These are phyloP conservation scores for Rhizophlyctis rosea DNA, from an alignment of 192 early-diverging fungal genomes.

Conservation along the genomic window DNA sequence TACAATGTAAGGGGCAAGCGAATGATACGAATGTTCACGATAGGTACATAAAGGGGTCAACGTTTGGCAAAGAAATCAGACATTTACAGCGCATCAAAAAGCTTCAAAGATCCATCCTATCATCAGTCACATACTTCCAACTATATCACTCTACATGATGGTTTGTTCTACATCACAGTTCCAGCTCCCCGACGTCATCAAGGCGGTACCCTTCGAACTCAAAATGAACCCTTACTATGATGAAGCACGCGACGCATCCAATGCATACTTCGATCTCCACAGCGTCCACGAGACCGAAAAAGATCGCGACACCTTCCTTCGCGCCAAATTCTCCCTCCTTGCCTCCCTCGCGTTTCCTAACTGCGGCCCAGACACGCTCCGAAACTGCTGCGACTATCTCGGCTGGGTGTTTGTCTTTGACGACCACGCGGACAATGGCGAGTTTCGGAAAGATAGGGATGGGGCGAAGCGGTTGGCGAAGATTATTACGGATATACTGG, in stretches of 20 bases:
- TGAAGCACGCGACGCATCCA: background rate
- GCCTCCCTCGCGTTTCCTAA: background rate
- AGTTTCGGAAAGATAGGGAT: background rate
- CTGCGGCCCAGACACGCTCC: background rate
- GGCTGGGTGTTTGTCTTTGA: background rate
- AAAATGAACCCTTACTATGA: background rate
- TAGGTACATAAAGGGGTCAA: too few species aligned
- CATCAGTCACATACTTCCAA: too few species aligned
- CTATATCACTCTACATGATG: too few species aligned
- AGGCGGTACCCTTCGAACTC: background rate
- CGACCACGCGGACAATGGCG: background rate
- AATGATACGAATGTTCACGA: too few species aligned
- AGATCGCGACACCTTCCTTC: background rate
- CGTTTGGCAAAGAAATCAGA: too few species aligned
- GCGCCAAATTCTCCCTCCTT: constrained; percentile 2
- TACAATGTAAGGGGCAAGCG: too few species aligned
- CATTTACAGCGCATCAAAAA: too few species aligned
- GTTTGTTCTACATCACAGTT: too few species aligned
- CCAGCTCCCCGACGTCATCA: background rate
- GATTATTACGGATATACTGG: background rate
- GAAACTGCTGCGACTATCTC: background rate
- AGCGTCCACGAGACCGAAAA: background rate
- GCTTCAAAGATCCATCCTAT: too few species aligned
- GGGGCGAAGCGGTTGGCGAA: background rate
- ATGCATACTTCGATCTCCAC: background rate